Percentiles rank a stretch among this genome's conserved stretches.
Conservation (phyloP, 129 eudicot species). For the Silybum marianum region DNA sequence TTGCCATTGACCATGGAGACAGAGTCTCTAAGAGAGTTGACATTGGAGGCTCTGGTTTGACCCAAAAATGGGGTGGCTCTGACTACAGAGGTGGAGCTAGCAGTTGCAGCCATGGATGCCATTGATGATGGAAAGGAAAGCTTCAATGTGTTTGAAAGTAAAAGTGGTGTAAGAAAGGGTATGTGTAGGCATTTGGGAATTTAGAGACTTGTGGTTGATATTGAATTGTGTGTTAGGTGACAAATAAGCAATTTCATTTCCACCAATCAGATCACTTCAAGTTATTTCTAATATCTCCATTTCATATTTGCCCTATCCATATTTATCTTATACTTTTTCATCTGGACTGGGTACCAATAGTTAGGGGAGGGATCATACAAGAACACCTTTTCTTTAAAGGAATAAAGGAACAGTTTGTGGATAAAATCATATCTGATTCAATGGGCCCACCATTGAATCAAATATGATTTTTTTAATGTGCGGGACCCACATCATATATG, state of each 20-base stretch:
- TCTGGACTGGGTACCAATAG: too few relatives aligned
- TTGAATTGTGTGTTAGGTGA: conserved; percentile 25
- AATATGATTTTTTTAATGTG: too few relatives aligned
- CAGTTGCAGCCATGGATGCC: conserved; percentile 39
- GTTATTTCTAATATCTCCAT: conserved; percentile 30
- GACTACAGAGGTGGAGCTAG: conserved; percentile 35
- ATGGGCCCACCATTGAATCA: too few relatives aligned
- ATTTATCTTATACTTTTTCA: neutral
- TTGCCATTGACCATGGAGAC: conserved; percentile 40
- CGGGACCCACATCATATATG: too few relatives aligned
- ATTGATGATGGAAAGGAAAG: conserved; percentile 1
- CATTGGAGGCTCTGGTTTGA: conserved; percentile 36
- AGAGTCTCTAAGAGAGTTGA: conserved; percentile 36
- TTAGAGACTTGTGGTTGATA: conserved; percentile 30
- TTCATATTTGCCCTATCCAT: conserved; percentile 28
- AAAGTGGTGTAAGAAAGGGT: conserved; percentile 14
- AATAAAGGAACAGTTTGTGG: too few relatives aligned
- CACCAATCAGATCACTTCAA: conserved; percentile 32
- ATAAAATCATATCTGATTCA: too few relatives aligned
- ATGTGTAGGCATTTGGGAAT: conserved; percentile 15
- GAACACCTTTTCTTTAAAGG: too few relatives aligned
- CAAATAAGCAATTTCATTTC: conserved; percentile 35
- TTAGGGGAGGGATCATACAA: too few relatives aligned
- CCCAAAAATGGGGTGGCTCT: conserved; percentile 42
- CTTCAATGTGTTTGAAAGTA: conserved; percentile 20